Evolutionary conservation across 495 filamentous ascomycete genomes (phyloP), one percentile per base, ranked within the genome.

Genomic region (Penicillium daleae): DNA sequence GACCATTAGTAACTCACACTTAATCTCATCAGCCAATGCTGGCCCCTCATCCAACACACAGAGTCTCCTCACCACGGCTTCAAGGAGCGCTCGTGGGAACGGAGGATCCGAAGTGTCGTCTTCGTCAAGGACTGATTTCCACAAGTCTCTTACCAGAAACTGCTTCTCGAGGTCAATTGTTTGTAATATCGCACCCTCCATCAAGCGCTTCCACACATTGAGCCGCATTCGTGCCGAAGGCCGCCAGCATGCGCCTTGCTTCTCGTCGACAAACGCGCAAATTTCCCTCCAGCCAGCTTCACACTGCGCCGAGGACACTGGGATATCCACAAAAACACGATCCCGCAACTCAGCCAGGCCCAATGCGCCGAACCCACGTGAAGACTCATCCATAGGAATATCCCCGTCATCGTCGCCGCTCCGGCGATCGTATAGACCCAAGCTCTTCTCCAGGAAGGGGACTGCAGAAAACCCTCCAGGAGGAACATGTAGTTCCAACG

Each of bases 401-500:
- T 63, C 72, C 10, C 48, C 58, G 33, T 73, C 69, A 40, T 67
- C 65, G 17, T 70, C 68, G 4, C 58, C 62, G 40, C 39, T 61
- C 21, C 65, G 70, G 21, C 54, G 60, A 35, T 71, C 76, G 63
- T 70, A 83, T 29, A 80, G 57, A 6, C 66, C 66, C 56, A 83
- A 52, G n/a, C 55, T 65, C 51, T 70, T 67, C 56, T 71, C 70
- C 24, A 84, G 39, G 39, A 79, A 74, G 7, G 67, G 64, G 5
- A 67, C 44, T 1, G 72, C 76, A 4, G 76, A 71, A 58, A 77
- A 76, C 2, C 73, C 78, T 12, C 65, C 75, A 8, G 63, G 49
- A 0, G 77, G 73, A 4, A 55, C 64, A 44, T 76, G 69, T 29
- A 91, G 73, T 73, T 95, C 92, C 15, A 96, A 82, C 8, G 90